Evolutionary conservation across 495 filamentous ascomycete genomes (phyloP).

Genomic region (Penicillium cataractarum): DNA sequence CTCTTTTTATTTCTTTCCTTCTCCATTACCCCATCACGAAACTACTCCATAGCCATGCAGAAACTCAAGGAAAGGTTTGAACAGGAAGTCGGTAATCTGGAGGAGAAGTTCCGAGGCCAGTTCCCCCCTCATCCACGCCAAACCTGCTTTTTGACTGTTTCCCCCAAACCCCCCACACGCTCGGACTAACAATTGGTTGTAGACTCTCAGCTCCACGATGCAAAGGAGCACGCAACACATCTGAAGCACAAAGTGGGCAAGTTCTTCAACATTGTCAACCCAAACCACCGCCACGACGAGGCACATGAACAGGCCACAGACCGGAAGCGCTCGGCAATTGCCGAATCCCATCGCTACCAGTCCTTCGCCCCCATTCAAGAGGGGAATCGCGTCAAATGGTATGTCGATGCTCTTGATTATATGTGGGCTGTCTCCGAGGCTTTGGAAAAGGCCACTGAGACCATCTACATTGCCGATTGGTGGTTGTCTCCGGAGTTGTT

Average conservation of each 20-base stretch:
- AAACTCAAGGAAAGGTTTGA: conserved; percentile 36
- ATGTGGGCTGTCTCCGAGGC: conserved; percentile 90
- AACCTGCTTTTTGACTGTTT: neutral
- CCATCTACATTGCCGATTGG: conserved; percentile 96
- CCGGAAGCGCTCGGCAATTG: conserved; percentile 70
- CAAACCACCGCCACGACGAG: conserved; percentile 93
- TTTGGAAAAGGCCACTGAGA: conserved; percentile 83
- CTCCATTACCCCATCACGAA: conserved; percentile 8
- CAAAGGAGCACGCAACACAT: conserved; percentile 53
- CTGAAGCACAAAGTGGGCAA: conserved; percentile 70
- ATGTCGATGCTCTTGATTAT: conserved; percentile 92
- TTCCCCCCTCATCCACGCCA: neutral
- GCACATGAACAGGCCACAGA: conserved; percentile 85
- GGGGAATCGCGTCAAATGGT: conserved; percentile 93
- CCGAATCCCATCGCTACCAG: conserved; percentile 77
- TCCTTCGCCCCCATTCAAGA: conserved; percentile 85
- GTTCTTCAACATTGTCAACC: conserved; percentile 75
- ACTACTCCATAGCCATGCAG: conserved; percentile 29
- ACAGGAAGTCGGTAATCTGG: conserved; percentile 34
- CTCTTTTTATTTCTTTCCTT: conserved; percentile 11
- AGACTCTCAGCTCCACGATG: conserved; percentile 50
- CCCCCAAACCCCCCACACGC: neutral
- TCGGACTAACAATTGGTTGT: neutral
- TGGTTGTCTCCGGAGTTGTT: conserved; percentile 96
- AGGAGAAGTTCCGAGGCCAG: conserved; percentile 40